Conservation (phyloP, 805 yeast genomes). For the Yarrowia deformans region DNA sequence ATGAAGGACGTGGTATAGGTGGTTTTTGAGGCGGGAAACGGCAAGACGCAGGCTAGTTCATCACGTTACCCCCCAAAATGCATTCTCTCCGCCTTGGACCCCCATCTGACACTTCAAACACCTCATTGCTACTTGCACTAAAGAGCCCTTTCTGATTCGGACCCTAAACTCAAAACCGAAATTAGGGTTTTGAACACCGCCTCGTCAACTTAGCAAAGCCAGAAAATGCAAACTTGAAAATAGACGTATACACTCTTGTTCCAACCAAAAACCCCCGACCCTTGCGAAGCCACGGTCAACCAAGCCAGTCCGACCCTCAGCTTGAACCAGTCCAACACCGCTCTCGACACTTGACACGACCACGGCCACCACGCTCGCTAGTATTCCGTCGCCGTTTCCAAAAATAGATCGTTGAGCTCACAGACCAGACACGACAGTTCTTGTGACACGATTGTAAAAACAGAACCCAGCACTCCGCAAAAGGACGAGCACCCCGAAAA, state of each 20-base stretch:
- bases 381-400: conserved; percentile 4
- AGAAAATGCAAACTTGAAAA: conserved; percentile 28
- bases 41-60: background rate
- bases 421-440: background rate
- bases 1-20: background rate
- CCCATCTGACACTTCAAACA: background rate
- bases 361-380: conserved; percentile 23
- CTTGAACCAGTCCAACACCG: background rate
- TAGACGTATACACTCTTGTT: conserved; percentile 13
- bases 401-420: conserved; percentile 9
- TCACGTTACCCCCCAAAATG: background rate
- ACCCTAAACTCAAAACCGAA: background rate
- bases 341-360: background rate
- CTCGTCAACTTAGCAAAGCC: conserved; percentile 36
- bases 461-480: background rate
- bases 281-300: background rate
- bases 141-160: background rate
- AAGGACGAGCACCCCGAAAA: background rate
- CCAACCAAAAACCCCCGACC: background rate
- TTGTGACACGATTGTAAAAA: conserved; percentile 1
- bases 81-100: too few species aligned
- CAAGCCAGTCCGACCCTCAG: background rate
- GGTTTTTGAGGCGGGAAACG: background rate
- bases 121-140: conserved; percentile 1
- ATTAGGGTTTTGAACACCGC: conserved; percentile 26